Conservation (phyloP, 371 early-diverging fungal genomes). For the Mucor lusitanicus region DNA sequence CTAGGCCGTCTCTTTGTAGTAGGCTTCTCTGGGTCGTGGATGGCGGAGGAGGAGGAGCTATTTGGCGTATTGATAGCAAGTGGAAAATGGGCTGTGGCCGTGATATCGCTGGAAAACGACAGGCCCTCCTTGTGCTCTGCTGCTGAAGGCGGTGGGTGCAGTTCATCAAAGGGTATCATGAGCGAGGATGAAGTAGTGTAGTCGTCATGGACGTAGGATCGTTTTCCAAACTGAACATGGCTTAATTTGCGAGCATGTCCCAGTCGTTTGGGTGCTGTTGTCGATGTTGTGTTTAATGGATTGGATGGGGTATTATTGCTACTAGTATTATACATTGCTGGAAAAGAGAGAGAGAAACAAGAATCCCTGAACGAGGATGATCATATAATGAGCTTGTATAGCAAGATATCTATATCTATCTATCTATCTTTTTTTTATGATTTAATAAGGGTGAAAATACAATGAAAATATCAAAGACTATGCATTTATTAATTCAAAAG, state of each 20-base stretch:
- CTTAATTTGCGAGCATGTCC: constrained; percentile 14
- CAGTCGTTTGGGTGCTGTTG: constrained; percentile 44
- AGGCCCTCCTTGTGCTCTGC: not conserved
- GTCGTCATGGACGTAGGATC: not conserved
- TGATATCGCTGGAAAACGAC: not conserved
- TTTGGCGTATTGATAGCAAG: no score
- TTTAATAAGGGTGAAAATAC: constrained; percentile 4
- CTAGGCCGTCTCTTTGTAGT: not conserved
- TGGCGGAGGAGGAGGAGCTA: no score
- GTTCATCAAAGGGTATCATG: constrained; percentile 6
- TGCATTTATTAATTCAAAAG: not conserved
- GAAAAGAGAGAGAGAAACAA: not conserved
- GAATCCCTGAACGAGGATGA: not conserved
- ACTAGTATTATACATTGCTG: not conserved
- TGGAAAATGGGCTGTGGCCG: not conserved
- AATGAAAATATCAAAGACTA: not conserved
- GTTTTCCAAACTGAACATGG: constrained; percentile 23
- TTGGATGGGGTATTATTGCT: constrained; percentile 56
- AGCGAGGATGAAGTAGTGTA: constrained; percentile 5
- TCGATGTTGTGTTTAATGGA: constrained; percentile 33
- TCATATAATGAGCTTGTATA: not conserved
- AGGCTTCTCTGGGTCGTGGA: not conserved
- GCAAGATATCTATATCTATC: not conserved
- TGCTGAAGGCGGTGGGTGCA: not conserved
- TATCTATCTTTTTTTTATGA: not conserved